Percentiles rank a stretch among this genome's conserved stretches.
Evolutionary conservation across 2,329 filamentous ascomycete genomes (phyloP).

Genomic region (Hypoxylon sp.): DNA sequence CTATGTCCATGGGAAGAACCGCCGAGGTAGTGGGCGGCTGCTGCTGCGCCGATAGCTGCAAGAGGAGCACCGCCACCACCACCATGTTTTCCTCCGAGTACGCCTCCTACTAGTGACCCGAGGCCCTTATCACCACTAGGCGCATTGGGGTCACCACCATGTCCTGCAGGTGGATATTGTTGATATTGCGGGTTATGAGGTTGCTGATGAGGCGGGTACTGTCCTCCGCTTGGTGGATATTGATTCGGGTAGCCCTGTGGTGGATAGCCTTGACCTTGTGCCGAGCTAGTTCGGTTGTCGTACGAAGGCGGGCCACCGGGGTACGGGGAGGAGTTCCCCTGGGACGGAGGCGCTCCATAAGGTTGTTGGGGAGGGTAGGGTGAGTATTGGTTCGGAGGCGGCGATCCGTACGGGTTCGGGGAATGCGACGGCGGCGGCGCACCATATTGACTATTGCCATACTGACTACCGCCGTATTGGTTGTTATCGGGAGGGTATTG

Average conservation of each 20-base stretch:
- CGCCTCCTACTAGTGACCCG: conserved; percentile 45
- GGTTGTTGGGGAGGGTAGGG: conserved; percentile 46
- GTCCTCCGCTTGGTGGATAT: conserved; percentile 39
- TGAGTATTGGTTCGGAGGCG: conserved; percentile 45
- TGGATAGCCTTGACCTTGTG: conserved; percentile 44
- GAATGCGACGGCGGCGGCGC: conserved; percentile 30
- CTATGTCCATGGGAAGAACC: conserved; percentile 29
- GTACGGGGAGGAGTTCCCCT: conserved; percentile 42
- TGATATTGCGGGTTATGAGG: conserved; percentile 37
- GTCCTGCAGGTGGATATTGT: conserved; percentile 26
- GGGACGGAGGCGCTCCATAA: conserved; percentile 38
- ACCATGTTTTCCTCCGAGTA: conserved; percentile 40
- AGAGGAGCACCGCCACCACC: conserved; percentile 34
- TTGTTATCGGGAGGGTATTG: conserved; percentile 39
- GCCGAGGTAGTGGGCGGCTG: conserved; percentile 45
- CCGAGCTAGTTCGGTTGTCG: conserved; percentile 24
- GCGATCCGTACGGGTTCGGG: conserved; percentile 34
- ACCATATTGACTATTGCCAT: conserved; percentile 39
- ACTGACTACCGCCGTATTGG: conserved; percentile 40
- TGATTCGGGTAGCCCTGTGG: conserved; percentile 39
- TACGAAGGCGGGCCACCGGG: conserved; percentile 40
- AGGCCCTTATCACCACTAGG: conserved; percentile 45
- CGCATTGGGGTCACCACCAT: conserved; percentile 28
- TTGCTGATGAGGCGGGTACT: conserved; percentile 45
- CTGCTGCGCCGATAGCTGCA: conserved; percentile 47